Evolutionary conservation across 2,329 filamentous ascomycete species (phyloP), one percentile per base, ranked within the genome.

Genomic region (Claviceps quebecensis): DNA sequence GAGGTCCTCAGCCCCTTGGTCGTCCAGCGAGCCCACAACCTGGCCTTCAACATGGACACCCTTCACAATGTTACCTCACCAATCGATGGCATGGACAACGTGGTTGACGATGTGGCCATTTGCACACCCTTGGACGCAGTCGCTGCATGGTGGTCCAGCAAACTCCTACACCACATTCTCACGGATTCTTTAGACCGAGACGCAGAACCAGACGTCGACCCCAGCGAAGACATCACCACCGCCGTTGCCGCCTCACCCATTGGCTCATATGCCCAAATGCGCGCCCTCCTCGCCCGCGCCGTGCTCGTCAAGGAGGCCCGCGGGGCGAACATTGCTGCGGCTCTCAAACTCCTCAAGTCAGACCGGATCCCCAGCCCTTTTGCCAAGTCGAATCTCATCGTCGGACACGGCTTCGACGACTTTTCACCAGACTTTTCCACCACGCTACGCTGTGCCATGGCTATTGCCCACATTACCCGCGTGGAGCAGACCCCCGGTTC

Each of bases 111-210:
- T 60, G 80, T 81, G 49, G 84, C 88, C 2, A 86, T 96, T 54
- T 81, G 86, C 49, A 93, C 87, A 17, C 87, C 90, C 0, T 78
- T 96, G 57, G 91, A 96, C 65, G 89, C 88, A 13, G 80, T 96
- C 49, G 87, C 90, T 6, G 87, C 90, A 2, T 96, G 90, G 90
- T 93, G 83, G 72, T 94, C 90, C 0, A 87, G 81, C 56, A 74
- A 84, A 51, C 73, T 80, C 13, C 69, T 95, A 39, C 86, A 89
- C 59, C 76, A 77, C 52, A 81, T 80, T 2, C 74, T 96, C 29
- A 72, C 81, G 13, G 72, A 73, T 16, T 82, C 78, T 38, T 72
- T 94, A 37, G 75, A 73, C 36, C 75, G 76, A 53, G 72, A 74
- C 11, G 62, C 68, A 17, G 56, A 62, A 19, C 51, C 49, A 5